Conservation (phyloP, 2,329 filamentous ascomycete species). For the Leptoxyphium fumago region DNA sequence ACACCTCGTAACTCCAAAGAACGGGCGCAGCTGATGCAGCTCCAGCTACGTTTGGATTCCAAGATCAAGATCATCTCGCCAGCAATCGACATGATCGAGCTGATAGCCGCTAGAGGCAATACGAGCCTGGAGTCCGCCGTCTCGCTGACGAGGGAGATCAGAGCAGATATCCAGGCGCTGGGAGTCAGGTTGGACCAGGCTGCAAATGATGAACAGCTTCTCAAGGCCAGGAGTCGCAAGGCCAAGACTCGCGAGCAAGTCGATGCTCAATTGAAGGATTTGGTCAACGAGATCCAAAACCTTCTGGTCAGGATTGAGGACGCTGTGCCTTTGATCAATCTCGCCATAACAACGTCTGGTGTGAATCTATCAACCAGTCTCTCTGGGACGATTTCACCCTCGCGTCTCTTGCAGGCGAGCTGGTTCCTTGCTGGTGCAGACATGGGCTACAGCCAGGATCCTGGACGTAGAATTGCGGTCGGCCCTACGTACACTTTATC, state of each 20-base stretch:
- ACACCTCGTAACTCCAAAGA: slow-evolving; percentile 53
- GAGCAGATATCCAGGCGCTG: slow-evolving; percentile 68
- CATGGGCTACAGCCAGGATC: slow-evolving; percentile 57
- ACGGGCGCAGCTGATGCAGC: slow-evolving; percentile 52
- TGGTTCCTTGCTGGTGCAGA: slow-evolving; percentile 81
- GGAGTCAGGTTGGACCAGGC: slow-evolving; percentile 60
- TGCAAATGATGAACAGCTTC: slow-evolving; percentile 46
- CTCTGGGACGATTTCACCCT: slow-evolving; percentile 74
- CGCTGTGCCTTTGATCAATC: slow-evolving; percentile 77
- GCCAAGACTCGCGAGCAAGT: slow-evolving; percentile 40
- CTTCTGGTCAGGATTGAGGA: slow-evolving; percentile 72
- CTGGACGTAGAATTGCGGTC: slow-evolving; percentile 56
- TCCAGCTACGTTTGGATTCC: slow-evolving; percentile 63
- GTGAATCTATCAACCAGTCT: slow-evolving; percentile 70
- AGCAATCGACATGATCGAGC: slow-evolving; percentile 80
- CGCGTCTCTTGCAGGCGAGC: slow-evolving; percentile 79
- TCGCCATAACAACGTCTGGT: slow-evolving; percentile 88
- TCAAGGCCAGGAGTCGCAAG: slow-evolving; percentile 28
- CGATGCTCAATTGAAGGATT: slow-evolving; percentile 49
- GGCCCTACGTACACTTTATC: slow-evolving; percentile 77
- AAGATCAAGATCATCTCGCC: slow-evolving; percentile 91
- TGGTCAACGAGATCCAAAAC: slow-evolving; percentile 60
- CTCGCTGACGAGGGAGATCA: slow-evolving; percentile 64
- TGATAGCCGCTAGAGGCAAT: slow-evolving; percentile 67
- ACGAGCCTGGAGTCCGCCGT: slow-evolving; percentile 75